phyloP scores from a whole-genome alignment of 1,139 yeast genomes.

The Magnusiomyces tetraspermus region DNA sequence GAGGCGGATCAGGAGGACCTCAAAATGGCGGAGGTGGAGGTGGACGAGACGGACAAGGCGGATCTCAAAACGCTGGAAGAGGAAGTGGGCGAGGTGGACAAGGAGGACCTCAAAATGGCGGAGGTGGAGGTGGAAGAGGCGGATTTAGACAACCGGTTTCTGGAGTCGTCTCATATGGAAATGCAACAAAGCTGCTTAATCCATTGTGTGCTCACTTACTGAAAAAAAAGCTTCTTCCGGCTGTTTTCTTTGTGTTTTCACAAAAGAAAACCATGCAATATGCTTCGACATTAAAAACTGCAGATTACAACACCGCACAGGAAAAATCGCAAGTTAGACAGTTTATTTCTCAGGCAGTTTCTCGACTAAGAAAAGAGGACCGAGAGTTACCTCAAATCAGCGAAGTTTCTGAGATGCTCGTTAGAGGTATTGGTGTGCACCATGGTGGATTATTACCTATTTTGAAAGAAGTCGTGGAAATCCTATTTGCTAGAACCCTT shows the following conservation, averaged over 20 bases:
- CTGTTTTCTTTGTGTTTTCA: constrained; percentile 86
- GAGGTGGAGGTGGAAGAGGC: constrained; percentile 27
- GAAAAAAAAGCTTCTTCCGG: constrained; percentile 66
- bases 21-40: constrained; percentile 23
- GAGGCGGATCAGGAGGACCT: constrained; percentile 25
- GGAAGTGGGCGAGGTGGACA: constrained; percentile 23
- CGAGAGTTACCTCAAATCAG: constrained; percentile 86
- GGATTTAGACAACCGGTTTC: constrained; percentile 23
- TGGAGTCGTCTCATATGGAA: constrained; percentile 18
- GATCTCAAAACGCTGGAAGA: constrained; percentile 7
- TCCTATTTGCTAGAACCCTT: constrained; percentile 73
- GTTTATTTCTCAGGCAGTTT: constrained; percentile 83
- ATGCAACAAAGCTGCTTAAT: constrained; percentile 31
- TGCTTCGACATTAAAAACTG: constrained; percentile 64
- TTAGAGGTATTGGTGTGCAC: constrained; percentile 92
- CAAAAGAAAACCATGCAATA: constrained; percentile 89
- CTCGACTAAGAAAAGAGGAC: constrained; percentile 83
- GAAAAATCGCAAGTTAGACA: constrained; percentile 88
- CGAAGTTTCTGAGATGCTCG: constrained; percentile 67
- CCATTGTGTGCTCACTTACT: constrained; percentile 65
- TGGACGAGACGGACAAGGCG: constrained; percentile 20
- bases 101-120: constrained; percentile 18
- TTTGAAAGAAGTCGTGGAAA: constrained; percentile 91
- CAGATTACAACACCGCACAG: constrained; percentile 70
- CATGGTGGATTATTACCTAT: constrained; percentile 96